phyloP scores from a whole-genome alignment of 352 stramenopile species.

The Globisporangium apiculatum region DNA sequence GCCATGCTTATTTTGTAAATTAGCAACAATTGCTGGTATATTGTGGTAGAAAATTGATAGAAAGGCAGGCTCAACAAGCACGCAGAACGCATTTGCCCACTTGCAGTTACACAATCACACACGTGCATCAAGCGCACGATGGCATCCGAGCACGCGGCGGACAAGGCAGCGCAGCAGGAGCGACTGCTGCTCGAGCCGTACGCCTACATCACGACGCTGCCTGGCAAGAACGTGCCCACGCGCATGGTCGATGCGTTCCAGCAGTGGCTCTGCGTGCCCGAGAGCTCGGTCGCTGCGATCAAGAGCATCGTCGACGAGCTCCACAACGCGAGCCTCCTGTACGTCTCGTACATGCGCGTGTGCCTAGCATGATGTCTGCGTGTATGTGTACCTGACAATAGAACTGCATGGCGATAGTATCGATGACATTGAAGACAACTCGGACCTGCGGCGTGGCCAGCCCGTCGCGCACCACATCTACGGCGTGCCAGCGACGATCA shows the following conservation, averaged over 20 bases:
- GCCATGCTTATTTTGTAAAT: no score
- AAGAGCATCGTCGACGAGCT: constrained; percentile 94
- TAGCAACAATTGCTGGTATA: no score
- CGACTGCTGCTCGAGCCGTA: constrained; percentile 82
- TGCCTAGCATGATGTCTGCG: neutral
- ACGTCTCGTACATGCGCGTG: constrained; percentile 6
- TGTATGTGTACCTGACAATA: neutral
- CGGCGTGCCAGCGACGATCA: constrained; percentile 94
- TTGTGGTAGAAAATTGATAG: no score
- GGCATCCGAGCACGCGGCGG: constrained; percentile 13
- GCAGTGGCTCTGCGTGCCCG: constrained; percentile 61
- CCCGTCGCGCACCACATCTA: constrained; percentile 96
- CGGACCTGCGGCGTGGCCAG: constrained; percentile 90
- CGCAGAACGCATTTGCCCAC: neutral
- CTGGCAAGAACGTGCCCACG: constrained; percentile 86
- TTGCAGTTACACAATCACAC: neutral
- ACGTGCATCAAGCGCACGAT: constrained; percentile 3
- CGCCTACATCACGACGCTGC: constrained; percentile 78
- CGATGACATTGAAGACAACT: constrained; percentile 98
- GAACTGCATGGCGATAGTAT: constrained; percentile 38
- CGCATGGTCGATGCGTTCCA: constrained; percentile 89
- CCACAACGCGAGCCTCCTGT: constrained; percentile 94
- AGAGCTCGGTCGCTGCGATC: constrained; percentile 61
- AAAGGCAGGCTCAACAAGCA: neutral
- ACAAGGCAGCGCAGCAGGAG: constrained; percentile 25